A percentile compares a stretch with the other conserved stretches of the same genome.
These are phyloP conservation scores for Xylaria sp. DNA, from an alignment of 2,329 filamentous ascomycete species.

Conservation along the genomic window DNA sequence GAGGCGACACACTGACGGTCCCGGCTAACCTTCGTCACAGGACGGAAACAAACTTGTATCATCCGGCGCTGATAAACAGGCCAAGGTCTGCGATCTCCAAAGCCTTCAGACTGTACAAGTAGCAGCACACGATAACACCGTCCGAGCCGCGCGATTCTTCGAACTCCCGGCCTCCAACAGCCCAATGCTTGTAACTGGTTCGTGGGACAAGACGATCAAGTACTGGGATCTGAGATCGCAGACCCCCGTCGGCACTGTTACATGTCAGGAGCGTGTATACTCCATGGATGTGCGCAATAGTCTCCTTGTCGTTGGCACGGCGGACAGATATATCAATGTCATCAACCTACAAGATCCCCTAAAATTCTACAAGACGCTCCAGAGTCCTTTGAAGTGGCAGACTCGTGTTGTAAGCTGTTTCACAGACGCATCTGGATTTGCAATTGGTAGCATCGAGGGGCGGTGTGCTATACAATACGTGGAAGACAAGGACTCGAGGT, in stretches of 20 bases:
- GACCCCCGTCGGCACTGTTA: conserved; percentile 71
- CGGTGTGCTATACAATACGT: conserved; percentile 98
- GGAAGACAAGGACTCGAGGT: conserved; percentile 90
- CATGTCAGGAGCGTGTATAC: conserved; percentile 83
- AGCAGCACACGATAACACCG: conserved; percentile 84
- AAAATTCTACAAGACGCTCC: conserved; percentile 94
- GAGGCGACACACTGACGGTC: background rate
- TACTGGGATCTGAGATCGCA: conserved; percentile 84
- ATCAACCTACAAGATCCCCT: conserved; percentile 88
- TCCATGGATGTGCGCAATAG: conserved; percentile 91
- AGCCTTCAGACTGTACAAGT: conserved; percentile 75
- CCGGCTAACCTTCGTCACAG: conserved; percentile 56
- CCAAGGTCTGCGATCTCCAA: conserved; percentile 85
- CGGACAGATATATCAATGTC: conserved; percentile 95
- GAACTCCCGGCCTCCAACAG: conserved; percentile 70
- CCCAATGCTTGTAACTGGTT: conserved; percentile 90
- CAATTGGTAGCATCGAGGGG: conserved; percentile 95
- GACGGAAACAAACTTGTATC: conserved; percentile 91
- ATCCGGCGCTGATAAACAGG: conserved; percentile 88
- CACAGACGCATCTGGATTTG: conserved; percentile 88
- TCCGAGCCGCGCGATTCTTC: conserved; percentile 82
- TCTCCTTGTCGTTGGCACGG: conserved; percentile 89
- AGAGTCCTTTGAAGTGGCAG: conserved; percentile 98
- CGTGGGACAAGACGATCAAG: conserved; percentile 90
- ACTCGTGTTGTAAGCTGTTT: conserved; percentile 96